phyloP scores from a whole-genome alignment of 2,329 filamentous ascomycete species.

The Phoma herbarum region DNA sequence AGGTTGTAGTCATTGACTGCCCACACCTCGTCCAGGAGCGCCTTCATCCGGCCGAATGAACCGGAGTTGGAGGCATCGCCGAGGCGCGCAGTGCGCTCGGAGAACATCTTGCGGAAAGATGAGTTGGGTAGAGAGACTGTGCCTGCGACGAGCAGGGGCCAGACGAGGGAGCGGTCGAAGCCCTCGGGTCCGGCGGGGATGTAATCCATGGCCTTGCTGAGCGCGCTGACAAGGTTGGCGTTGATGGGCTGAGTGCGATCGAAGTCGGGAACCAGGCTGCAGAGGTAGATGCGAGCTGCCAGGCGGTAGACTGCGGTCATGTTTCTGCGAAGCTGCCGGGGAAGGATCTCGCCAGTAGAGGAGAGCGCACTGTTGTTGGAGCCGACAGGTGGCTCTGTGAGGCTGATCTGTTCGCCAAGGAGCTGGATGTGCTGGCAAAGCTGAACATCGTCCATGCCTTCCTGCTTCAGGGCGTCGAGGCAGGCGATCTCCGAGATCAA shows the following conservation, averaged over 20 bases:
- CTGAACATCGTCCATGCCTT: conserved; percentile 79
- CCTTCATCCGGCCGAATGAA: conserved; percentile 83
- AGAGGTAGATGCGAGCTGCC: conserved; percentile 95
- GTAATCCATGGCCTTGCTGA: conserved; percentile 77
- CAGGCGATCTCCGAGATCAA: conserved; percentile 97
- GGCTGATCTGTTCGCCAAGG: conserved; percentile 85
- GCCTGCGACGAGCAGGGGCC: conserved; percentile 91
- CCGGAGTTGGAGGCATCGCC: conserved; percentile 82
- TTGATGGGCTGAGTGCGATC: conserved; percentile 77
- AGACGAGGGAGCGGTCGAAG: conserved; percentile 89
- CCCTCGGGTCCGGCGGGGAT: conserved; percentile 84
- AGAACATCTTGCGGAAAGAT: conserved; percentile 79
- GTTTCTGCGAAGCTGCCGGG: conserved; percentile 85
- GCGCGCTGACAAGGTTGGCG: conserved; percentile 77
- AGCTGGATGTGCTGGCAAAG: conserved; percentile 89
- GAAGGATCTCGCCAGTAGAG: conserved; percentile 75
- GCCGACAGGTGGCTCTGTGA: conserved; percentile 71
- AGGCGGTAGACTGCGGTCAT: conserved; percentile 91
- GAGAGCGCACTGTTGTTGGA: conserved; percentile 62
- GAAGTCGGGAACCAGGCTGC: conserved; percentile 90
- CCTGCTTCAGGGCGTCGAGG: conserved; percentile 85
- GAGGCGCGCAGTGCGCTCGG: conserved; percentile 76
- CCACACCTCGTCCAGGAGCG: conserved; percentile 86
- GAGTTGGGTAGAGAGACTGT: conserved; percentile 77
- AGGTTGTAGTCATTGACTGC: conserved; percentile 71